phyloP scores from a whole-genome alignment of 2,329 filamentous ascomycete species.

The Colletotrichum sp. region DNA sequence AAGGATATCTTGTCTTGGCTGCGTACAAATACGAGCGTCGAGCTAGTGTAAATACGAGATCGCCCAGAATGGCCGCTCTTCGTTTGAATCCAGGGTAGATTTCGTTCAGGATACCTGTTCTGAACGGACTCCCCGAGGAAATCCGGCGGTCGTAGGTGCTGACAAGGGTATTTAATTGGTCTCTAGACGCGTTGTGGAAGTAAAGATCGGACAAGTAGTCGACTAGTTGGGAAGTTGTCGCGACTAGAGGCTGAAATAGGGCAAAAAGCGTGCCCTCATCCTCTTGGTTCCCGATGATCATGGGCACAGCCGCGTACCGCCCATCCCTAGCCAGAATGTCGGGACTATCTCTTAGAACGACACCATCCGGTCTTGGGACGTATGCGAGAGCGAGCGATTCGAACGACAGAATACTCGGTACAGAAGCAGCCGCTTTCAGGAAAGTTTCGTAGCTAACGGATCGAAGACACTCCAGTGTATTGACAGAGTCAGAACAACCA shows the following conservation, averaged over 20 bases:
- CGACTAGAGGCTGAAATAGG: constrained; percentile 73
- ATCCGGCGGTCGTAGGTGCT: constrained; percentile 64
- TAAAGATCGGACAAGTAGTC: constrained; percentile 65
- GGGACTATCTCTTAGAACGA: constrained; percentile 64
- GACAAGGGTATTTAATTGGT: constrained; percentile 61
- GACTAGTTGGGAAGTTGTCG: constrained; percentile 61
- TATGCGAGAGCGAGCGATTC: constrained; percentile 74
- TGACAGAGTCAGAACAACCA: constrained; percentile 62
- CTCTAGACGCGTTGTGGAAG: constrained; percentile 61
- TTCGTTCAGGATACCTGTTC: constrained; percentile 71
- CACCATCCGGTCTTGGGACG: constrained; percentile 75
- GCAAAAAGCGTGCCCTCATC: constrained; percentile 81
- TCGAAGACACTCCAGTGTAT: constrained; percentile 72
- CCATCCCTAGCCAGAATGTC: constrained; percentile 60
- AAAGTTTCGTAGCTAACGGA: constrained; percentile 62
- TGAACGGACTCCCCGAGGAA: constrained; percentile 72
- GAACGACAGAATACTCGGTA: constrained; percentile 72
- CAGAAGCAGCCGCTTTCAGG: constrained; percentile 71
- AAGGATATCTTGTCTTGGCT: constrained; percentile 51
- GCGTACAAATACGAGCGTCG: constrained; percentile 67
- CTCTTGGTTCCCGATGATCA: constrained; percentile 75
- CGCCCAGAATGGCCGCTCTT: constrained; percentile 76
- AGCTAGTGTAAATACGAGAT: constrained; percentile 75
- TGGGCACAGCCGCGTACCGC: constrained; percentile 53
- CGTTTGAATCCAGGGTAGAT: constrained; percentile 81